Evolutionary conservation across 371 early-diverging fungal genomes (phyloP), one percentile per base, ranked within the genome.

Genomic region (Syncephalis fuscata): DNA sequence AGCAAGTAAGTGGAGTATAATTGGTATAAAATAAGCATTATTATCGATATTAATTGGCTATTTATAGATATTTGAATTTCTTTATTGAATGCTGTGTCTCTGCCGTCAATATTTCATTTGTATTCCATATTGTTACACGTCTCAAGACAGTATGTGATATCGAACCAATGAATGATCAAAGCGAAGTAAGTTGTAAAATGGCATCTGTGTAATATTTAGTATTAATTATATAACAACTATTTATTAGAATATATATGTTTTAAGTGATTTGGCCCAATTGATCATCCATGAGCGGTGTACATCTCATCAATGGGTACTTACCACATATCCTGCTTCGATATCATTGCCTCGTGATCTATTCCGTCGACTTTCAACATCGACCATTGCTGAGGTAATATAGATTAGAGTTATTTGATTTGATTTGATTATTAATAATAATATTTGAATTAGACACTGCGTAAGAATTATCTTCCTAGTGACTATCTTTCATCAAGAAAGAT

Each of bases 31-130:
- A n/a, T n/a, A n/a, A n/a, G n/a, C n/a, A n/a, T n/a, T n/a, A n/a
- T n/a, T n/a, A n/a, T n/a, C n/a, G n/a, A n/a, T n/a, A n/a, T n/a
- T n/a, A n/a, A n/a, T n/a, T n/a, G n/a, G n/a, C n/a, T n/a, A n/a
- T n/a, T n/a, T n/a, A n/a, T 9, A 74, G 74, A 43, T 94, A 92
- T 59, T 67, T 95, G 26, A 78, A 86, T 44, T 92, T 88, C 56
- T 93, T 71, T 57, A 52, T 92, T 20, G 75, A 74, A 22, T 69
- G 78, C 22, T 75, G 90, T 52, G 87, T 78, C 17, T 78, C 67
- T 8, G 56, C 79, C 2, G 85, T 88, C 20, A 96, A 92, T 56
- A 76, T 85, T 0, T 83, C 92, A 0, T 74, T 80, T 51, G 58
- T 93, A 17, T 92, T 78, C 53, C 71, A 81, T 54, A 63, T 80